Evolutionary conservation across 2,329 filamentous ascomycete species (phyloP), one percentile per base, ranked within the genome.

Genomic region (Simplicillium aogashimaense): DNA sequence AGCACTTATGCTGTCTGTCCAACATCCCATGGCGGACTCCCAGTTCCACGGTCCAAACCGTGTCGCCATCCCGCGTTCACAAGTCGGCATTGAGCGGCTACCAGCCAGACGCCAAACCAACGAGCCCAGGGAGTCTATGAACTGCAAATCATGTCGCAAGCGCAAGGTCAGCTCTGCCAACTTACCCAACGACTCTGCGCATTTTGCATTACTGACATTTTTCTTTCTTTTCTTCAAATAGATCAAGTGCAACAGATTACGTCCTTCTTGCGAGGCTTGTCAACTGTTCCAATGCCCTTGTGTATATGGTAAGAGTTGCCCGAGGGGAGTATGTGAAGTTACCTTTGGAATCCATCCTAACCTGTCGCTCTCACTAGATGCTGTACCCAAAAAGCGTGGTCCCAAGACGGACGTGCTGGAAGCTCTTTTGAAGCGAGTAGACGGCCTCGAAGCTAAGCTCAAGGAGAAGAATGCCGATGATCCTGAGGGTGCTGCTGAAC

Each of bases 131-230:
- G 87, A 94, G 68, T 85, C 84, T 29, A 94, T 94, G 87, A 94
- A 94, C 61, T 94, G 87, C 77, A 94, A 94, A 63, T 92, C 86
- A 42, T 94, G 87, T 68, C 78, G 87, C 51, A 94, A 94, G 64
- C 75, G 87, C 66, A 94, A 94, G 81, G 86, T 90, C 62, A 36
- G 66, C 50, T 40, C 44, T 36, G 40, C 47, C 44, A 34, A 38
- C 45, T 40, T 39, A 42, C 25, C 14, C 37, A 15, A 13, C 15
- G 12, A n/a, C 12, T 11, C 29, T 8, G 15, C 5, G 3, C n/a
- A 12, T 13, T 17, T 5, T 9, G 18, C 35, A 37, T 25, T 25
- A 25, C 20, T 25, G 20, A 25, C 20, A n/a, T n/a, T n/a, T n/a
- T n/a, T n/a, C n/a, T n/a, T n/a, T n/a, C n/a, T n/a, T n/a, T n/a